Evolutionary conservation across 805 yeast species (phyloP).

Genomic region (Metschnikowia cubensis): DNA sequence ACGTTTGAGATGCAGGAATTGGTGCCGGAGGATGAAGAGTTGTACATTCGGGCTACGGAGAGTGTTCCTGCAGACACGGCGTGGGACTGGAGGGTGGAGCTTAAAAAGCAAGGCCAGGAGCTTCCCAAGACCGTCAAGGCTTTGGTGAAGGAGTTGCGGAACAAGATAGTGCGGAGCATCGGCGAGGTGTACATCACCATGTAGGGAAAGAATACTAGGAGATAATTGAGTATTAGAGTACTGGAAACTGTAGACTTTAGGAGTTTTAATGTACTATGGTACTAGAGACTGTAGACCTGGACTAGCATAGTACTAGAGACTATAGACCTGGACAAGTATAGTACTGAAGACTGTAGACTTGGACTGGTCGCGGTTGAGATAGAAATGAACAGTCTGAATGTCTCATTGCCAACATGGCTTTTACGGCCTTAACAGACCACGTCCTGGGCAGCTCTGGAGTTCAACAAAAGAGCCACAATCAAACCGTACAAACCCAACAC

Average conservation of each 20-base stretch:
- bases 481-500: constrained; percentile 97
- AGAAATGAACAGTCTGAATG: constrained; percentile 4
- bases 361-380: not conserved
- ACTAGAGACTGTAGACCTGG: too few species aligned
- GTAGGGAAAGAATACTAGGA: not conserved
- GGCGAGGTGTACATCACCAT: constrained; percentile 32
- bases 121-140: constrained; percentile 26
- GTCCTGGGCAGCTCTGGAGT: constrained; percentile 95
- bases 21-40: constrained; percentile 26
- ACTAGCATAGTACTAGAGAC: too few species aligned
- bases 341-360: too few species aligned
- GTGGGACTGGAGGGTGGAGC: constrained; percentile 36
- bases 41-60: constrained; percentile 29
- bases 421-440: constrained; percentile 59
- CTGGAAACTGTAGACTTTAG: not conserved
- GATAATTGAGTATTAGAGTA: not conserved
- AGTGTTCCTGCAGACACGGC: constrained; percentile 16
- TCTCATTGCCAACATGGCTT: not conserved
- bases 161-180: constrained; percentile 29
- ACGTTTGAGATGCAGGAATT: constrained; percentile 30
- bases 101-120: constrained; percentile 14
- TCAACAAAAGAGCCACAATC: constrained; percentile 94
- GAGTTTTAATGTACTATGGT: not conserved
- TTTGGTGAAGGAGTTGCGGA: constrained; percentile 27
- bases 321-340: too few species aligned